Evolutionary conservation across 106 monocot genomes (phyloP), one percentile per base, ranked within the genome.

Genomic region (Dioscorea alata): DNA sequence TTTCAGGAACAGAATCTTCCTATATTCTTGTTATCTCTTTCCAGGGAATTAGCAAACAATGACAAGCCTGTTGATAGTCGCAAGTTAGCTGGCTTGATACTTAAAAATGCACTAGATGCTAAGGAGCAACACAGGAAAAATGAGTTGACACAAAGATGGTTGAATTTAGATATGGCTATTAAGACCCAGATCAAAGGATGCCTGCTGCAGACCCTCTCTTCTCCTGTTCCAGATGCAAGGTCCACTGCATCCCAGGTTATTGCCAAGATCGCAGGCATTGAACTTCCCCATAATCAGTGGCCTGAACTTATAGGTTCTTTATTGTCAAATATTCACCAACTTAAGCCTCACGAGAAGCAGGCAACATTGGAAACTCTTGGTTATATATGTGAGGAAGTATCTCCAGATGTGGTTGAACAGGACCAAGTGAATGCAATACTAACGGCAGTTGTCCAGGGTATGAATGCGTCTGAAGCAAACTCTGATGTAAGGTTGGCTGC

Each of bases 361-460:
- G 83, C 96, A 23, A 87, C 92, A 13, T 82, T 97, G 35, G 91
- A 97, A 76, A 86, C 96, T 8, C 85, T 97, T 57, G 96, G 96
- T 34, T 97, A 86, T 42, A 42, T 42, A 42, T 42, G 42, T 5
- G 42, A 42, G 42, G 42, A 42, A 42, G 42, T 42, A 6, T 84
- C 96, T 64, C 83, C 89, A 12, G 84, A 91, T 50, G 92, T 64
- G 70, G 62, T 92, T 64, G 92, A 92, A 56, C 96, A 97, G 60
- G 92, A 83, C 48, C 84, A 97, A 79, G 96, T 97, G 48, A 97
- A 97, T 63, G 85, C 79, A 53, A 87, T 97, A 67, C 92, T 97
- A 25, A 97, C 96, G 10, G 89, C 96, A 19, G 96, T 97, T 67
- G 92, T 97, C 67, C 96, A 97, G 68, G 92, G 96, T 20, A 97